Base-by-base conservation (phyloP, 495 filamentous ascomycete species). In the Lepraria neglecta region DNA sequence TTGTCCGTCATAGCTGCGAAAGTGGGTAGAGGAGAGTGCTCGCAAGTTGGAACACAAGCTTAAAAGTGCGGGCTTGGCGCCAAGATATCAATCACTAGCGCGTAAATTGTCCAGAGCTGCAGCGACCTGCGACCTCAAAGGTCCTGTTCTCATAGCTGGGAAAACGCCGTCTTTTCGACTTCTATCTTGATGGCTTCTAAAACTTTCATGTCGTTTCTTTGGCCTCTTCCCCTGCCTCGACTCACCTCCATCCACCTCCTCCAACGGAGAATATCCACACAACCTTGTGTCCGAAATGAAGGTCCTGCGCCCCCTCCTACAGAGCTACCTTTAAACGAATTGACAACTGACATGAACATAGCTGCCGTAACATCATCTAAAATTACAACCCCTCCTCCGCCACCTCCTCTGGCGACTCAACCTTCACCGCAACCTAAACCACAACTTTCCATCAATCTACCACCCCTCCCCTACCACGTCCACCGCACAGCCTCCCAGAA, bases 401-500 rank as follows among this genome's bases (percentile, higher is more conserved):
- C 7, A 53, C 3, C 31, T 6, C 14, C 27, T 19, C 42, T 27
- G 3, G 19, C 24, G 14, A 3, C 21, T 35, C 44, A 30, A 28
- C 17, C 44, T 54, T 40, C 12, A 43, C 4, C 40, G 1, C 40
- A 46, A 70, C 31, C 68, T 71, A 58, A 65, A 67, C 12, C 35
- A 38, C 35, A 38, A 38, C 12, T 6, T 27, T 43, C 46, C 11
- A 30, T 64, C 40, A 38, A 43, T 19, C 40, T 63, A 63, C 70
- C 71, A 60, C 75, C 73, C 45, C 78, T 80, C 45, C 81, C 85
- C 24, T 98, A 92, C 80, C 83, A 84, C 63, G 79, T 98, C 58
- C 75, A 76, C 56, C 87, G 88, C 52, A 92, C 89, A 6, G 69
- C 75, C 11, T 85, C 83, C 24, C 83, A 87, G 57, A 82, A 91